Evolutionary conservation across 2,329 filamentous ascomycete species (phyloP).

Genomic region (Cadophora malorum): DNA sequence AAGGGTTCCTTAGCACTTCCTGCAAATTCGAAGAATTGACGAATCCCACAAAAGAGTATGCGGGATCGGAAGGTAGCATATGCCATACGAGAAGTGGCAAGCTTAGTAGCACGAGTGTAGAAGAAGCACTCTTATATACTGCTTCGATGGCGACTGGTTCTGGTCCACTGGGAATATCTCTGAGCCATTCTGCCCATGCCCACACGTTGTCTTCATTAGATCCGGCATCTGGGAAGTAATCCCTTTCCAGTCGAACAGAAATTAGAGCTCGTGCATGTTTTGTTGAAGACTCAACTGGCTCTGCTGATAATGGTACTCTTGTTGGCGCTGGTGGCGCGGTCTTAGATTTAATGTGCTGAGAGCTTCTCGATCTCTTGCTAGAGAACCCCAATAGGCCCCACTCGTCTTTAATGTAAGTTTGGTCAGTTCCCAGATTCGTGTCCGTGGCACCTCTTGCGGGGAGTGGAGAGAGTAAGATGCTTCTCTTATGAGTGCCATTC

Average conservation of each 20-base stretch:
- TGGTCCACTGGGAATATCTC: conserved; percentile 16
- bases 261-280: conserved; percentile 22
- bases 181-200: conserved; percentile 17
- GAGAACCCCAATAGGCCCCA: neutral
- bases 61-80: conserved; percentile 20
- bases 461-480: conserved; percentile 17
- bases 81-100: conserved; percentile 24
- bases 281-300: neutral
- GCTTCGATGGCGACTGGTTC: conserved; percentile 20
- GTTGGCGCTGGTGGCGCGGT: neutral
- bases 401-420: neutral
- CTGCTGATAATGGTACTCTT: neutral
- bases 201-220: neutral
- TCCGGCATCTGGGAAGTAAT: neutral
- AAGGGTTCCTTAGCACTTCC: no score
- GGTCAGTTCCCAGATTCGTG: neutral
- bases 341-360: neutral
- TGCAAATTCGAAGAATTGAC: neutral
- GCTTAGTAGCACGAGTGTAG: conserved; percentile 16
- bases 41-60: conserved; percentile 21
- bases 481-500: conserved; percentile 9
- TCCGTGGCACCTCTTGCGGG: neutral
- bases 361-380: neutral
- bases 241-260: conserved; percentile 13
- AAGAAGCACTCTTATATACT: conserved; percentile 17